phyloP scores from a whole-genome alignment of 768 basidiomycete species.

The Tricholoma saponaceum region DNA sequence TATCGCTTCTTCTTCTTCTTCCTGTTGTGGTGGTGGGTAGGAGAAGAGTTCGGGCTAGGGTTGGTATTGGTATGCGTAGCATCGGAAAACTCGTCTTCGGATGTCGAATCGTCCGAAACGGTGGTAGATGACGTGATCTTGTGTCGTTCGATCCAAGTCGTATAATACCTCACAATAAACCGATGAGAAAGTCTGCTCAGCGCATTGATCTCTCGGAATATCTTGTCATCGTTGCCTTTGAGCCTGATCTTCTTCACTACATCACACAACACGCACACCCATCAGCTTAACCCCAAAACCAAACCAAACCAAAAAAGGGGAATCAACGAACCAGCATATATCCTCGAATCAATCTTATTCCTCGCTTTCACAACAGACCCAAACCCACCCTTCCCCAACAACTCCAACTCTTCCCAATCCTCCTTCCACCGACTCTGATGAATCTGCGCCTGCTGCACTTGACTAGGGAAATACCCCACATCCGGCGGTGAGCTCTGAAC shows the following conservation, averaged over 20 bases:
- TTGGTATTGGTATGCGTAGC: neutral
- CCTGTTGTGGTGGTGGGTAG: neutral
- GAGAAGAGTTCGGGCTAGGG: neutral
- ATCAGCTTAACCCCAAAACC: neutral
- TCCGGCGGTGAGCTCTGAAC: conserved; percentile 53
- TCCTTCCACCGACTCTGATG: conserved; percentile 83
- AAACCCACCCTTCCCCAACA: conserved; percentile 85
- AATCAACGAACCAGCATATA: conserved; percentile 77
- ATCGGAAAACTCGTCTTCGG: conserved; percentile 22
- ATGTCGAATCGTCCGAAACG: conserved; percentile 51
- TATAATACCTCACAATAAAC: conserved; percentile 89
- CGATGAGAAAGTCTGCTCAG: conserved; percentile 85
- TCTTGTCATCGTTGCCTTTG: conserved; percentile 79
- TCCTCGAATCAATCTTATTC: conserved; percentile 81
- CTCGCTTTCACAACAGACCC: conserved; percentile 94
- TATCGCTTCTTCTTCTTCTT: too few species aligned
- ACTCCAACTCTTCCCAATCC: conserved; percentile 91
- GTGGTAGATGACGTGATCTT: conserved; percentile 36
- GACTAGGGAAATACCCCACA: conserved; percentile 58
- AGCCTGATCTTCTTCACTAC: conserved; percentile 88
- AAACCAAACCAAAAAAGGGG: neutral
- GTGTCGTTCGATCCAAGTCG: conserved; percentile 79
- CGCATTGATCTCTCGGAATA: conserved; percentile 88
- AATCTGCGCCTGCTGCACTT: conserved; percentile 29
- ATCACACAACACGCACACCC: neutral